Evolutionary conservation across 1,139 yeast species (phyloP).

Genomic region (Candida mesenterica): DNA sequence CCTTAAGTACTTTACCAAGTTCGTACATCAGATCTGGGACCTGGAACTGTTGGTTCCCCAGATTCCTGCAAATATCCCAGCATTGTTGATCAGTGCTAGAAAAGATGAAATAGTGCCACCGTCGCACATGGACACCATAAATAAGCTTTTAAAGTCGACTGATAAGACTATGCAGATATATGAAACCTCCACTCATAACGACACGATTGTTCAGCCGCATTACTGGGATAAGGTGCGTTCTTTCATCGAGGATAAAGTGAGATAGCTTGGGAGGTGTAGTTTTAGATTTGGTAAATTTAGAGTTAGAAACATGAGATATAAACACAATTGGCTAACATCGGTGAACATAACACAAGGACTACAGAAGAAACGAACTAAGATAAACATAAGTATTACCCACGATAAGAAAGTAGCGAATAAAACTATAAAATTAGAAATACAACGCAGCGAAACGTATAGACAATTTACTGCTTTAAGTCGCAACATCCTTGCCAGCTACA

Average conservation of each 20-base stretch:
- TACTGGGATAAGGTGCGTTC: constrained; percentile 71
- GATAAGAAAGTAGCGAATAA: too few species aligned
- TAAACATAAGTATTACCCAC: too few species aligned
- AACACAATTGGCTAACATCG: neutral
- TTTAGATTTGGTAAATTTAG: neutral
- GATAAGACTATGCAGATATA: constrained; percentile 52
- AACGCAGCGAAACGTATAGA: too few species aligned
- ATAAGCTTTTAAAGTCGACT: constrained; percentile 43
- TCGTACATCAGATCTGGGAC: constrained; percentile 84
- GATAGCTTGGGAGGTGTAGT: too few species aligned
- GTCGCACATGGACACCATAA: constrained; percentile 67
- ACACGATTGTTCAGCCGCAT: constrained; percentile 66
- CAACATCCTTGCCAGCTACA: neutral
- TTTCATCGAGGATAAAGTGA: constrained; percentile 48
- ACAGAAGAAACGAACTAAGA: too few species aligned
- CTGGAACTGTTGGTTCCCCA: constrained; percentile 60
- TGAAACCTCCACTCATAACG: constrained; percentile 70
- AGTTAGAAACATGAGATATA: neutral
- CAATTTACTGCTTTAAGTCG: neutral
- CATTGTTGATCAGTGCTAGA: constrained; percentile 69
- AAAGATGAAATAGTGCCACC: constrained; percentile 94
- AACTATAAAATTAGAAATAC: too few species aligned
- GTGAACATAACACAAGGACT: too few species aligned
- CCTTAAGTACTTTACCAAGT: constrained; percentile 51
- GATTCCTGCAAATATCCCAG: constrained; percentile 58